Evolutionary conservation across 2,329 filamentous ascomycete species (phyloP).

Genomic region (Botrytis fabae): DNA sequence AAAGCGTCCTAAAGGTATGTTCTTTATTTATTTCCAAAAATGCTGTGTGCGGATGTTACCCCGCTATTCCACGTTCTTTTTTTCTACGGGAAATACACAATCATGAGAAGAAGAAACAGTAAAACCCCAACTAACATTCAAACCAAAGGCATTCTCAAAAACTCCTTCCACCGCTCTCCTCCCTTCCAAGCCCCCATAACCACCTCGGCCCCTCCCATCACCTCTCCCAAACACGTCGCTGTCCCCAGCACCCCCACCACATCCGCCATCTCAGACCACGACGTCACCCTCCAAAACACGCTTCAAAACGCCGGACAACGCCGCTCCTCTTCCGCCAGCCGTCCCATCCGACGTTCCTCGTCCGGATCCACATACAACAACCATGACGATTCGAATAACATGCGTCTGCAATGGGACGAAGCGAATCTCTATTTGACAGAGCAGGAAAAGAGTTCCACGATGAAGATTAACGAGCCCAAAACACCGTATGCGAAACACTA

Average conservation of each 20-base stretch:
- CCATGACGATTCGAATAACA: slow-evolving; percentile 53
- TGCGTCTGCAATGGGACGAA: slow-evolving; percentile 95
- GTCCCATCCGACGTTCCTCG: slow-evolving; percentile 51
- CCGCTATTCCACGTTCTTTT: slow-evolving; percentile 6
- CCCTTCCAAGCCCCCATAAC: slow-evolving; percentile 44
- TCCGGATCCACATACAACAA: slow-evolving; percentile 31
- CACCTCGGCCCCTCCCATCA: slow-evolving; percentile 47
- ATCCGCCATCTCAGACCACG: slow-evolving; percentile 12
- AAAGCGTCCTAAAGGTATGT: slow-evolving; percentile 43
- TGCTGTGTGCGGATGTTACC: slow-evolving; percentile 15
- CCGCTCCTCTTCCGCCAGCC: slow-evolving; percentile 77
- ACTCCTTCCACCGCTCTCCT: slow-evolving; percentile 68
- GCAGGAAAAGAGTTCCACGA: slow-evolving; percentile 90
- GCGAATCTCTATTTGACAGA: slow-evolving; percentile 96
- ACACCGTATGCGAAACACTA: slow-evolving; percentile 94
- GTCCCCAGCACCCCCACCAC: slow-evolving; percentile 31
- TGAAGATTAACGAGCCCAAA: slow-evolving; percentile 99
- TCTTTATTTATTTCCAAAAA: background rate
- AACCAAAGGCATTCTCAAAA: slow-evolving; percentile 84
- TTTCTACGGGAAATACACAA: background rate
- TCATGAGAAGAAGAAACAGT: background rate
- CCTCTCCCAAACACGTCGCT: slow-evolving; percentile 33
- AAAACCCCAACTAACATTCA: slow-evolving; percentile 9
- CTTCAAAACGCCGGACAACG: slow-evolving; percentile 89
- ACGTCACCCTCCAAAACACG: slow-evolving; percentile 91